A percentile compares a stretch with the other conserved stretches of the same genome.
Evolutionary conservation across 2,329 filamentous ascomycete species (phyloP).

Genomic region (Chaetomiaceae sp.): DNA sequence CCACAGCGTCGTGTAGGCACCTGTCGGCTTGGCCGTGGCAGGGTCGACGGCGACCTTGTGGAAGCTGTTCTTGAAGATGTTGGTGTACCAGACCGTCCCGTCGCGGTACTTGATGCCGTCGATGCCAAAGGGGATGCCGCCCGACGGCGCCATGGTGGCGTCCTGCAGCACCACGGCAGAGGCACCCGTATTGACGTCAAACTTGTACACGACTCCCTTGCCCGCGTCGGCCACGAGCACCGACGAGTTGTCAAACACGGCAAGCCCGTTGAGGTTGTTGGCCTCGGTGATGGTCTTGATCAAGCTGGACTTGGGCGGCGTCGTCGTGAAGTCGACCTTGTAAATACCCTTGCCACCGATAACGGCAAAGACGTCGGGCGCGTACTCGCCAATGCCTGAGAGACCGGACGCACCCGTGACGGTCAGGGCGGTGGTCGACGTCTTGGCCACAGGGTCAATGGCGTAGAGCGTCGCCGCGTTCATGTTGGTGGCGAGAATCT

Average conservation of each 20-base stretch:
- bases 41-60: slow-evolving; percentile 31
- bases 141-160: slow-evolving; percentile 30
- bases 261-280: slow-evolving; percentile 31
- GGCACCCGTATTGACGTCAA: slow-evolving; percentile 28
- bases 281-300: slow-evolving; percentile 30
- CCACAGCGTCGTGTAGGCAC: slow-evolving; percentile 28
- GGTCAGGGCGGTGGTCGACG: slow-evolving; percentile 26
- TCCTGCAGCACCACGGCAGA: slow-evolving; percentile 26
- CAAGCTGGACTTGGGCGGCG: slow-evolving; percentile 23
- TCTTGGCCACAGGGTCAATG: slow-evolving; percentile 28
- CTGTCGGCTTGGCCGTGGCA: slow-evolving; percentile 26
- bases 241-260: slow-evolving; percentile 29
- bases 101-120: slow-evolving; percentile 32
- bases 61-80: slow-evolving; percentile 34
- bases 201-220: slow-evolving; percentile 28
- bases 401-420: slow-evolving; percentile 28
- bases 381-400: slow-evolving; percentile 31
- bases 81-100: slow-evolving; percentile 32
- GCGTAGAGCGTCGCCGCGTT: slow-evolving; percentile 30
- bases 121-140: slow-evolving; percentile 31
- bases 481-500: slow-evolving; percentile 33
- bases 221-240: slow-evolving; percentile 31
- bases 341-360: slow-evolving; percentile 31
- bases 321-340: slow-evolving; percentile 29
- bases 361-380: slow-evolving; percentile 29